Base-by-base conservation (phyloP, 768 basidiomycete genomes). In the Tricholoma furcatifolium region DNA sequence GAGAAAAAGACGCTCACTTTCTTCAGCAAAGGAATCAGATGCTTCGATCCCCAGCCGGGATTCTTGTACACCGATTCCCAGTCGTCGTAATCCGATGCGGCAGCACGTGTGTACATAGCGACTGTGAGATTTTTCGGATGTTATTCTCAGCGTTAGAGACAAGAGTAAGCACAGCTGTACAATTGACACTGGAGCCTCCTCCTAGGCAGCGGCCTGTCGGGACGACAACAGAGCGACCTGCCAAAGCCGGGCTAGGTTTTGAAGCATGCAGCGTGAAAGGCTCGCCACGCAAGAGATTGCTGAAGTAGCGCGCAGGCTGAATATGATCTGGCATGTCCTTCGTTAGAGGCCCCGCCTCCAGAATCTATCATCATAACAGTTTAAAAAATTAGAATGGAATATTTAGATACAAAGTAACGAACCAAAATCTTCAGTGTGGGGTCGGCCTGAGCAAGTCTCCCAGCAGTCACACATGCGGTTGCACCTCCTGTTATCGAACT, bases 71-170 rank as follows among this genome's bases (percentile, higher is more conserved):
- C 62, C 1, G 53, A 67, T 60, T 79, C 77, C 85, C 85, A 87
- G 45, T 81, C 80, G 56, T 88, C 82, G 43, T 80, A 85, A 60
- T 88, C 86, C 0, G 83, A 85, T 1, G 81, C 78, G 7, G 80
- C 65, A 12, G 82, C 77, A 21, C 85, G 77, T 0, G 75, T 79
- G 55, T 85, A 87, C 72, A 80, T 73, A 62, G 74, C 73, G 54
- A 77, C 77, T 79, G 31, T 20, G 8, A 27, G 12, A 14, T 24
- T 6, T 6, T 11, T 44, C 4, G 35, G 8, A 10, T 23, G 23
- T 40, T 27, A 15, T 4, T 11, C 12, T 10, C 3, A 40, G 34
- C 11, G 1, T 6, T 6, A 12, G 20, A 24, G 14, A 6, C 24
- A 6, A 39, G 11, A 27, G 15, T 12, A 23, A 18, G 17, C 21